Conservation (phyloP, 768 basidiomycete species). For the Gymnopilus junonius region DNA sequence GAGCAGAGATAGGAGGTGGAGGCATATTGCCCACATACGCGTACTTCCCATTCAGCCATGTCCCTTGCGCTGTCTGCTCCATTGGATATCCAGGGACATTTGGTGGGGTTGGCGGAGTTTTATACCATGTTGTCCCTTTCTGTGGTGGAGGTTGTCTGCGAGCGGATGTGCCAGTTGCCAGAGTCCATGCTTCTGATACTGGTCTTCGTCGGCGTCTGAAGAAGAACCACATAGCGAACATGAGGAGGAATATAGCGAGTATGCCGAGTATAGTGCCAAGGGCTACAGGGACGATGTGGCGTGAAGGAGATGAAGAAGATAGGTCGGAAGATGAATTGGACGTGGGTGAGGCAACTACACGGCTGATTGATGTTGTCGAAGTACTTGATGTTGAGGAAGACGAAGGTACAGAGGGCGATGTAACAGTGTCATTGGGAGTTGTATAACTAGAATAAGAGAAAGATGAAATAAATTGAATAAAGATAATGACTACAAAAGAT, state of each 20-base stretch:
- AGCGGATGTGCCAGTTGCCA: constrained; percentile 11
- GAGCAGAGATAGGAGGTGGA: constrained; percentile 8
- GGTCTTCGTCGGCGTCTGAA: constrained; percentile 32
- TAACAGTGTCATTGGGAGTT: constrained; percentile 6
- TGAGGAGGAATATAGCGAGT: constrained; percentile 35
- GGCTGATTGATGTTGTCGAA: constrained; percentile 14
- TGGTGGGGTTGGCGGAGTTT: neutral
- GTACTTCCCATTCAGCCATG: constrained; percentile 22
- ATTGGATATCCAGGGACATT: constrained; percentile 1
- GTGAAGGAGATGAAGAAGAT: constrained; percentile 20
- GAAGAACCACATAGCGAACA: constrained; percentile 34
- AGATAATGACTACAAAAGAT: neutral
- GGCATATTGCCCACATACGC: constrained; percentile 20
- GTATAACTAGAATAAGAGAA: constrained; percentile 13
- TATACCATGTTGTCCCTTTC: neutral
- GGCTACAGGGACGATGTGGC: constrained; percentile 33
- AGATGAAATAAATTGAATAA: neutral
- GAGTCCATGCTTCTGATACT: constrained; percentile 39
- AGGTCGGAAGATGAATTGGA: constrained; percentile 7
- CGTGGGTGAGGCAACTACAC: constrained; percentile 24
- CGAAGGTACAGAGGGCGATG: constrained; percentile 7
- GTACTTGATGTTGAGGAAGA: constrained; percentile 13
- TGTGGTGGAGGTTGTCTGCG: neutral
- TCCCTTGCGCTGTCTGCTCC: constrained; percentile 11
- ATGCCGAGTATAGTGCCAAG: constrained; percentile 38